Base-by-base conservation (phyloP, 345 rosid species). In the Bruguiera parviflora region DNA sequence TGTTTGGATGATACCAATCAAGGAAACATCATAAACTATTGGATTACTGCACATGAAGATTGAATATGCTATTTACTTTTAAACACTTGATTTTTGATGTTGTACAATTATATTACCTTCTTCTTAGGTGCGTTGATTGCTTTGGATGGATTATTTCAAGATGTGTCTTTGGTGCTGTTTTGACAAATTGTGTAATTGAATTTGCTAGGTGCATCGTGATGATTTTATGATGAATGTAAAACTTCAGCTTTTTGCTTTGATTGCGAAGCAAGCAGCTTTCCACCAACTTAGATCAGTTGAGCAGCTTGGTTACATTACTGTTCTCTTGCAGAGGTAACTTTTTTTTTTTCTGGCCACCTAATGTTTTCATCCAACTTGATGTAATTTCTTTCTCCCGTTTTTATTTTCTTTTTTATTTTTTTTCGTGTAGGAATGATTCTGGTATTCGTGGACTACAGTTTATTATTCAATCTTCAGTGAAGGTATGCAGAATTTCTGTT, bases 201-300 rank as follows among this genome's bases (percentile, higher is more conserved):
- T 61, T 78, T 51, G 27, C 24, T 67, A 94, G 97, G 97, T 91
- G 63, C 90, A 94, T 75, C 89, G 61, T 71, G 98, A 91, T 80
- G 96, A 91, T 71, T 81, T 88, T 69, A 28, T 80, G 61, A 71
- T 84, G 89, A 94, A 94, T 72, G 89, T 80, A 61, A 87, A 87
- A 75, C 92, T 94, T 76, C 92, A 89, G 84, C 93, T 89, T 64
- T 78, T 94, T 74, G 84, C 82, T 76, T 86, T 89, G 11, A 75
- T 84, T 29, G 92, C 96, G 77, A 91, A 91, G 84, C 93, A 91
- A 81, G 84, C 95, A 33, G 88, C 97, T 69, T 89, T 89, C 84
- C 96, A 94, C 83, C 98, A 94, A 85, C 98, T 94, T 79, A 84
- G 98, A 82, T 82, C 96, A 16, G 90, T 94, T 10, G 96, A 94